Evolutionary conservation across 2,329 filamentous ascomycete species (phyloP).

Genomic region (Stagonosporopsis vannaccii): DNA sequence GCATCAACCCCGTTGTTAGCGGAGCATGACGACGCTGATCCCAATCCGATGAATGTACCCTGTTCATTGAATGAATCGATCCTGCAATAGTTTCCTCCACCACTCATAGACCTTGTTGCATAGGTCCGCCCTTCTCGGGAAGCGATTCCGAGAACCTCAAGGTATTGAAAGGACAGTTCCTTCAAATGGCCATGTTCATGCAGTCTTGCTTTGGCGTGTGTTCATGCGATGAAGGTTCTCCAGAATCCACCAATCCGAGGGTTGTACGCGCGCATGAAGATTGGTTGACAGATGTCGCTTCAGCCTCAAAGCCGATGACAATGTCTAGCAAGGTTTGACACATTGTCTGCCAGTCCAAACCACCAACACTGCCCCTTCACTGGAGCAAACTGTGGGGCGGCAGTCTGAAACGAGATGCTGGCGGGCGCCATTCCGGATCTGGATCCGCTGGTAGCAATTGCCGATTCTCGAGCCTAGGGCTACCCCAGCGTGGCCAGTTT

Average conservation of each 20-base stretch:
- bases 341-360: neutral
- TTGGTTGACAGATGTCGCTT: constrained; percentile 7
- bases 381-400: constrained; percentile 10
- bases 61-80: constrained; percentile 3
- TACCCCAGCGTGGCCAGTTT: constrained; percentile 24
- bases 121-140: neutral
- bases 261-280: neutral
- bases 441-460: constrained; percentile 5
- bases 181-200: constrained; percentile 1
- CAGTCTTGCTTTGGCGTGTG: neutral
- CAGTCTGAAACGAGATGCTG: constrained; percentile 16
- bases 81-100: constrained; percentile 17
- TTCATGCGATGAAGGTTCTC: neutral
- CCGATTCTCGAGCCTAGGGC: constrained; percentile 19
- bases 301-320: neutral
- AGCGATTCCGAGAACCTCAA: neutral
- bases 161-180: neutral
- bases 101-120: constrained; percentile 10
- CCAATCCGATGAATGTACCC: constrained; percentile 4
- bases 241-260: neutral
- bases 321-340: constrained; percentile 8
- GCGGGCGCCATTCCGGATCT: constrained; percentile 4
- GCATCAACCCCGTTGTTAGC: neutral
- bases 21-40: constrained; percentile 14
- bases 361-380: constrained; percentile 2